Evolutionary conservation across 139 green algal species (phyloP), one percentile per base, ranked within the genome.

Genomic region (Chlorella sp.): DNA sequence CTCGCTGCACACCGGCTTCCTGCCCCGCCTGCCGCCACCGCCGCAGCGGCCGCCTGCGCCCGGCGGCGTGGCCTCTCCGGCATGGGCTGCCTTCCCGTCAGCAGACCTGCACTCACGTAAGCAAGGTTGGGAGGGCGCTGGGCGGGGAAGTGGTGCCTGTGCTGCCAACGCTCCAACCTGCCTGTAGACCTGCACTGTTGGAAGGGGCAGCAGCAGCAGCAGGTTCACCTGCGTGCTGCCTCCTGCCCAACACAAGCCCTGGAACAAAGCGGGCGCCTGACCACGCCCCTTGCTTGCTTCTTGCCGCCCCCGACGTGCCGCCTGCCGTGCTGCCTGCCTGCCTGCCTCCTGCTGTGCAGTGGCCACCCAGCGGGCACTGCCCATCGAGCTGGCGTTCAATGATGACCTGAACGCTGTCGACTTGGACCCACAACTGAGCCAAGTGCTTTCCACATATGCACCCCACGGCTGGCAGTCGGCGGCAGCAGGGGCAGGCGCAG

Each of bases 271-370:
- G n/a, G n/a, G n/a, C n/a, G n/a, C n/a, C n/a, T n/a, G n/a, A n/a
- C n/a, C n/a, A n/a, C n/a, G n/a, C n/a, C n/a, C n/a, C n/a, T n/a
- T n/a, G n/a, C n/a, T n/a, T n/a, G n/a, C n/a, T n/a, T n/a, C n/a
- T n/a, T n/a, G n/a, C n/a, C n/a, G n/a, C n/a, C n/a, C n/a, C n/a
- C n/a, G n/a, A n/a, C n/a, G n/a, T n/a, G n/a, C n/a, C n/a, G n/a
- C 82, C 36, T 53, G 34, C 26, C n/a, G 7, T 7, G 21, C 24
- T 57, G 14, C 57, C 60, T 60, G 22, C 57, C 60, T 60, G 22
- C 60, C 60, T 77, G 30, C 75, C 37, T 61, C 34, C 78, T 85
- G 48, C 48, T 57, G 48, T 57, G 85, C 85, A 89, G 85, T 89
- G 42, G 64, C 42, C 11, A 36, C 71, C 3, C 85, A 89, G 36